Evolutionary conservation across 2,329 filamentous ascomycete genomes (phyloP), one percentile per base, ranked within the genome.

Genomic region (Neofusicoccum parvum): DNA sequence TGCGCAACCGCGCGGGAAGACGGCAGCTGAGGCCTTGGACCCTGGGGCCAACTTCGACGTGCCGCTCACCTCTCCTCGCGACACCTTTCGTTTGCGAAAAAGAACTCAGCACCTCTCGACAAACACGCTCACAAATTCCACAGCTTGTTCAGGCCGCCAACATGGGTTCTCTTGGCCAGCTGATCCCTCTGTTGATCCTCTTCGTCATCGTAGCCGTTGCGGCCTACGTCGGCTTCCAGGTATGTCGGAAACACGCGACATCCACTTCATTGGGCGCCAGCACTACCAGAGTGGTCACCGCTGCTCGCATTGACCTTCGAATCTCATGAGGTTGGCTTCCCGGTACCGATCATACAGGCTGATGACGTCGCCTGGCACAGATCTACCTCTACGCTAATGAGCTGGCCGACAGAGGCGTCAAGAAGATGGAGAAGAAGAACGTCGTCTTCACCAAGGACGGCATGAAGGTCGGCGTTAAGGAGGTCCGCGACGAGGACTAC

Each of bases 381-480:
- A 84, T 93, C 75, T 93, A 90, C 78, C 78, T 90, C 64, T 88
- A 87, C 78, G 83, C 86, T 64, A 83, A 82, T 78, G 85, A 90
- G 76, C 88, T 94, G 71, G 85, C 86, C 67, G 81, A 86, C 67
- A 83, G 86, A 66, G 89, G 90, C 53, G 86, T 85, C 56, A 83
- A 89, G 77, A 87, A 87, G 73, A 90, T 93, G 86, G 87, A 89
- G 75, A 87, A 87, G 80, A 91, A 90, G 80, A 90, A 93, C 75
- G 86, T 94, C 65, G 82, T 87, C 46, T 90, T 92, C 77, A 89
- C 88, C 45, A 92, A 91, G 75, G 90, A 92, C 65, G 91, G 91
- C 64, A 79, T 91, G 67, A 86, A 86, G 72, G 89, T 94, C 50
- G 88, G 88, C 56, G 85, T 94, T 67, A 90, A 89, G 78, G 83